phyloP scores from a whole-genome alignment of 331 rosid genomes.

The Saraca asoca region DNA sequence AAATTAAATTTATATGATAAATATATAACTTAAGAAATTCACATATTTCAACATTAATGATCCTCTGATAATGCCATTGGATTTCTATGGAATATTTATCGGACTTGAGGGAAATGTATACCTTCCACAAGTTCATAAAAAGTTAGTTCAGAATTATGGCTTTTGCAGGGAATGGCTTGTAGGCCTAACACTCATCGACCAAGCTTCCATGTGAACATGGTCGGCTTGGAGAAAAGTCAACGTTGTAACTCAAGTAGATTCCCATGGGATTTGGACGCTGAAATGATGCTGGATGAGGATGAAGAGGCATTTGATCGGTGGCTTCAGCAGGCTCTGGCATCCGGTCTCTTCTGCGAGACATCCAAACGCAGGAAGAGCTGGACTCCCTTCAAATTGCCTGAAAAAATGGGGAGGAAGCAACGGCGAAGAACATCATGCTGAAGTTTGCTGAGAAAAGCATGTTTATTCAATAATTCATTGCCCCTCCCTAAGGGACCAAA shows the following conservation, averaged over 20 bases:
- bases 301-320: slow-evolving; percentile 91
- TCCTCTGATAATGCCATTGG: background rate
- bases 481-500: slow-evolving; percentile 36
- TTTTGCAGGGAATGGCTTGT: slow-evolving; percentile 92
- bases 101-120: no score
- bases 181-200: slow-evolving; percentile 97
- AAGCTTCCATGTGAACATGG: slow-evolving; percentile 97
- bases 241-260: slow-evolving; percentile 78
- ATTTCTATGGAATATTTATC: slow-evolving; percentile 8
- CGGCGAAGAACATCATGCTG: slow-evolving; percentile 93
- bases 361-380: slow-evolving; percentile 95
- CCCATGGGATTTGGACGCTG: slow-evolving; percentile 96
- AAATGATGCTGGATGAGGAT: slow-evolving; percentile 93
- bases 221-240: slow-evolving; percentile 87
- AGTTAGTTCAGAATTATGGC: no score
- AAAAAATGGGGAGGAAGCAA: slow-evolving; percentile 82
- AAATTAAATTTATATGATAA: background rate
- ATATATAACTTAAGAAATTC: slow-evolving; percentile 10
- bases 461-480: slow-evolving; percentile 16
- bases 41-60: background rate
- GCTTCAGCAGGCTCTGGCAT: slow-evolving; percentile 97
- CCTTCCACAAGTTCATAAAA: no score
- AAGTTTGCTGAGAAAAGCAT: slow-evolving; percentile 9
- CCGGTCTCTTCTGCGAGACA: slow-evolving; percentile 86
- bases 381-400: slow-evolving; percentile 90